Base-by-base conservation (phyloP, 2,329 filamentous ascomycete genomes). In the Fusarium mexicanum region DNA sequence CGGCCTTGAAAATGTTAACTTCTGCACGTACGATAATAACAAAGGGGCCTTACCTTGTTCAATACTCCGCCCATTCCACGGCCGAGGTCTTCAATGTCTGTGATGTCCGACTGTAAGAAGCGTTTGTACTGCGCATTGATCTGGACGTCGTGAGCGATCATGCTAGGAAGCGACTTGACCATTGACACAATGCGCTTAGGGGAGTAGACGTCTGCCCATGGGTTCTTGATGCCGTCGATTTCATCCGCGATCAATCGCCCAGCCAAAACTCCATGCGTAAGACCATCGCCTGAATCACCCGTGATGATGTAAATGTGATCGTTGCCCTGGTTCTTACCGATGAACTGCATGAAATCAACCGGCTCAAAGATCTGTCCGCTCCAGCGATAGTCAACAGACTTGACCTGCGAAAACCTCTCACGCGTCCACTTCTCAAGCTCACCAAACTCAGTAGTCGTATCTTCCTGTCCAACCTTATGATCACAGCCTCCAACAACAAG, bases 341-440 rank as follows among this genome's bases (percentile, higher is more conserved):
- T 89, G 67, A 87, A 90, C 1, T 84, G 87, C 82, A 90, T 83
- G 76, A 84, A 85, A 72, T 90, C 88, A 17, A 86, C 83, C 0
- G 88, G 87, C 69, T 90, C 88, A 72, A 87, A 86, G 48, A 90
- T 83, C 79, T 91, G 89, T 1, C 89, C 88, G 40, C 86, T 88
- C 88, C 88, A 90, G 26, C 82, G 82, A 80, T 89, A 90, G 67
- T 90, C 89, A 13, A 87, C 82, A 7, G 81, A 77, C 1, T 84
- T 84, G 3, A 85, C 85, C 54, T 86, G 81, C 0, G 87, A 83
- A 77, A 90, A 90, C 35, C 88, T 85, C 55, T 86, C 84, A 12
- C 87, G 84, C 2, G 83, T 83, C 89, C 88, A 90, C 1, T 76
- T 75, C 76, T 89, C 87, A 8, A 90, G 83, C 72, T 89, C 86